Base-by-base conservation (phyloP, 2,329 filamentous ascomycete species). In the Cladosporium sp. region DNA sequence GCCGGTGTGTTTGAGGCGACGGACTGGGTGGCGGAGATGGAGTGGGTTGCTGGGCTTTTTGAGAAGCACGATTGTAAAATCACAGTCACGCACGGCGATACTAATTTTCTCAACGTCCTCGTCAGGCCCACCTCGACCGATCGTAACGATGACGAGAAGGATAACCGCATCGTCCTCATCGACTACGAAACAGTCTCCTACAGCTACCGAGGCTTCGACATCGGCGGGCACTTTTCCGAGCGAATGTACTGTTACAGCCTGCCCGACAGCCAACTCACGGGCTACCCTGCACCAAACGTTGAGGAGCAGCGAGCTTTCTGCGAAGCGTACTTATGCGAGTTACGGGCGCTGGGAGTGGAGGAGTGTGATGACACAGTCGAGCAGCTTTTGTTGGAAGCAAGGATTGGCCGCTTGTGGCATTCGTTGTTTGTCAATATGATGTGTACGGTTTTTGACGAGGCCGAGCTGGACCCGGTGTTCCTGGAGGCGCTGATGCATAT, bases 211-310 rank as follows among this genome's bases (percentile, higher is more conserved):
- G 65, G 65, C 29, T 50, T 67, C 62, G 65, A 67, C 57, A 56
- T 65, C 29, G 62, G 65, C n/a, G 65, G 62, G n/a, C 65, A 67
- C 31, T 67, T 67, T 62, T 33, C 29, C 26, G 65, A 67, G 62
- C 62, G 65, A 2, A 62, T 65, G 62, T 67, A 62, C 52, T 67
- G 62, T 50, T 65, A 61, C 49, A 37, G 21, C 3, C 50, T 65
- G n/a, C 26, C 62, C 5, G 50, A 49, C 8, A 67, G 16, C 23
- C 57, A 65, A 12, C 56, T 65, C n/a, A 62, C 56, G 6, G 62
- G 62, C 3, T 52, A n/a, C 37, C 2, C 28, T 10, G 40, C 50
- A 3, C 62, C 56, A 3, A 26, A 40, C 6, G 10, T 21, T 4
- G 62, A 67, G 1, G 57, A 67, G 33, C 62, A 65, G 29, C 12